These are phyloP conservation scores for Cordyceps militaris DNA, from an alignment of 2,329 filamentous ascomycete genomes.

Conservation along the genomic window DNA sequence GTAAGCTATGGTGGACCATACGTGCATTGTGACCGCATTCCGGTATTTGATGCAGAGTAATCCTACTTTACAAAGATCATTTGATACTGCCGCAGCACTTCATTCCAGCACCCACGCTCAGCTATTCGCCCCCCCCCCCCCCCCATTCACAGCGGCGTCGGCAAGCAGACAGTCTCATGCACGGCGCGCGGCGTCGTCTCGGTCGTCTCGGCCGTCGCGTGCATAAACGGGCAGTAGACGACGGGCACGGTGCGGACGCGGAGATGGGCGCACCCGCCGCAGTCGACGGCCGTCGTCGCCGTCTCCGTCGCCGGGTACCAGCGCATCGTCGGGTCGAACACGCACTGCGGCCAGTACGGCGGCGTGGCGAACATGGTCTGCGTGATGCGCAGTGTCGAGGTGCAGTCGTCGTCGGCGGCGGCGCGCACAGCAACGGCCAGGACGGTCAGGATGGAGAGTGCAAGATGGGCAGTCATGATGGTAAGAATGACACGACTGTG, in stretches of 20 bases:
- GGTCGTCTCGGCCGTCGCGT: conserved; percentile 16
- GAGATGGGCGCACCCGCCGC: conserved; percentile 25
- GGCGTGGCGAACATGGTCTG: conserved; percentile 20
- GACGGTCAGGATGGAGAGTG: not conserved
- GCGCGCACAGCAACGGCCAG: not conserved
- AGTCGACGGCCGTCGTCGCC: conserved; percentile 22
- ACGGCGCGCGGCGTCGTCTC: conserved; percentile 21
- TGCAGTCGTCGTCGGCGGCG: conserved; percentile 19
- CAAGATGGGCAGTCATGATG: not conserved
- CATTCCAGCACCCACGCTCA: not conserved
- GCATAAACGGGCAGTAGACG: conserved; percentile 22
- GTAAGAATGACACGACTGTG: not conserved
- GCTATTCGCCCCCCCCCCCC: not conserved
- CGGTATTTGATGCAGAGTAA: not conserved
- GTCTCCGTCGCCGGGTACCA: conserved; percentile 24
- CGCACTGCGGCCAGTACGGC: conserved; percentile 24
- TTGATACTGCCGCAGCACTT: not conserved
- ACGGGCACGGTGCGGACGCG: conserved; percentile 16
- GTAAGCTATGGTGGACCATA: no score
- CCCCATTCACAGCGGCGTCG: not conserved
- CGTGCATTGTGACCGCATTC: no score
- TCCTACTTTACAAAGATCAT: not conserved
- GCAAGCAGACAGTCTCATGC: conserved; percentile 23
- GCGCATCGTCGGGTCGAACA: conserved; percentile 19
- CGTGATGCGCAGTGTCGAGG: conserved; percentile 21